Base-by-base conservation (phyloP, 164 flowering plant species). In the Piper betle region DNA sequence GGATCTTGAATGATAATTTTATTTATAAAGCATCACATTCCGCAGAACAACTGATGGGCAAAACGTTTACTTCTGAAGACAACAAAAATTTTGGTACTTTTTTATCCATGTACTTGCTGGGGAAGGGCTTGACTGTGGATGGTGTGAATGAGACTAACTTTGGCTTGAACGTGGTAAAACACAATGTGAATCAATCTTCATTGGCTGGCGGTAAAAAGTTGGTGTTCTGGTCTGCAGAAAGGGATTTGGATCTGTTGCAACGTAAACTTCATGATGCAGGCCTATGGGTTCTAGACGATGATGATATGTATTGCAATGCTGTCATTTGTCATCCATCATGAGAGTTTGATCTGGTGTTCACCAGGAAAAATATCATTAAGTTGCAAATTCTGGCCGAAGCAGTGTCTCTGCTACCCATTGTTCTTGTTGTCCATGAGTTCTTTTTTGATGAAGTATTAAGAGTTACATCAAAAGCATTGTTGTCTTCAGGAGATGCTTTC, bases 241-340 rank as follows among this genome's bases (percentile, higher is more conserved):
- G 64, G 58, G 74, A 60, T 42, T 40, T 63, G 20, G 73, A 72
- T 67, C 8, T 57, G 13, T 39, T 88, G 19, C 71, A 69, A 39
- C 76, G 66, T 55, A 62, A 66, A 61, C 87, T 91, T 38, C 65
- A 76, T 72, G 69, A 69, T 57, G 48, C 81, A 62, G 77, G 78
- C 15, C 3, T 84, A 74, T 91, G 97, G 97, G 61, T 64, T 25
- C 52, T 88, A 56, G 91, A 87, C n/a, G n/a, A n/a, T 72, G 71
- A 53, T 39, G 92, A 92, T n/a, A 66, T 60, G 9, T 82, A 93
- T 37, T 92, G 98, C 67, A 73, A n/a, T 1, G 87, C 88, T 43
- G 96, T 92, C 60, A 65, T 82, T 52, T 92, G 98, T 68, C 88
- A 85, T 55, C 73, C 59, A 58, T 80, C 79, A 61, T 86, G 79